Percentiles rank a stretch among this genome's conserved stretches.
These are phyloP conservation scores for Lithospermum erythrorhizon DNA, from an alignment of 257 asterid species.

Conservation along the genomic window DNA sequence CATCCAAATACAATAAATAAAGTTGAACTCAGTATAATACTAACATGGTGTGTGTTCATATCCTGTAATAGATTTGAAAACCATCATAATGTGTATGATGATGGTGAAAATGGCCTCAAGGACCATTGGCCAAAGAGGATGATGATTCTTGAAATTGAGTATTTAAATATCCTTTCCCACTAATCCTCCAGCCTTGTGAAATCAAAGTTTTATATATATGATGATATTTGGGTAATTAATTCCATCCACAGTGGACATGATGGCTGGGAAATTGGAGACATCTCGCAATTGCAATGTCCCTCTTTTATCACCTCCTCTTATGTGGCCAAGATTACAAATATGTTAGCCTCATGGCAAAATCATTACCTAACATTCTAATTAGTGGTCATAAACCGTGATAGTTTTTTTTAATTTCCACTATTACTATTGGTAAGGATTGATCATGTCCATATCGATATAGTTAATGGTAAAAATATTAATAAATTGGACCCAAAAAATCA, in stretches of 20 bases:
- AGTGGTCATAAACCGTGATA: slow-evolving; percentile 15
- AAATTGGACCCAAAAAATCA: too few relatives aligned
- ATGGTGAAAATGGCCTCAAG: slow-evolving; percentile 33
- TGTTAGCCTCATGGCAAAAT: slow-evolving; percentile 44
- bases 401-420: too few relatives aligned
- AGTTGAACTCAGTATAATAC: not conserved
- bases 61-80: slow-evolving; percentile 42
- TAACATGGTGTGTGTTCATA: not conserved
- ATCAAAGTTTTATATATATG: slow-evolving; percentile 22
- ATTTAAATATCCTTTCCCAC: slow-evolving; percentile 24
- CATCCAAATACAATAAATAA: too few relatives aligned
- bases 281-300: slow-evolving; percentile 10
- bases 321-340: slow-evolving; percentile 17
- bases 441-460: too few relatives aligned
- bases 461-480: too few relatives aligned
- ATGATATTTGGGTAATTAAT: slow-evolving; percentile 8
- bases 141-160: slow-evolving; percentile 20
- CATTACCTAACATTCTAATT: slow-evolving; percentile 35
- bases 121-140: slow-evolving; percentile 20
- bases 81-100: slow-evolving; percentile 48
- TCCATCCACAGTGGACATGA: slow-evolving; percentile 40
- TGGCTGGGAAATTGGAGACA: slow-evolving; percentile 14
- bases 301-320: slow-evolving; percentile 5
- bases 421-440: too few relatives aligned
- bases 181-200: slow-evolving; percentile 13